Conservation (phyloP, 306 rosid genomes). For the Sindora glabra region DNA sequence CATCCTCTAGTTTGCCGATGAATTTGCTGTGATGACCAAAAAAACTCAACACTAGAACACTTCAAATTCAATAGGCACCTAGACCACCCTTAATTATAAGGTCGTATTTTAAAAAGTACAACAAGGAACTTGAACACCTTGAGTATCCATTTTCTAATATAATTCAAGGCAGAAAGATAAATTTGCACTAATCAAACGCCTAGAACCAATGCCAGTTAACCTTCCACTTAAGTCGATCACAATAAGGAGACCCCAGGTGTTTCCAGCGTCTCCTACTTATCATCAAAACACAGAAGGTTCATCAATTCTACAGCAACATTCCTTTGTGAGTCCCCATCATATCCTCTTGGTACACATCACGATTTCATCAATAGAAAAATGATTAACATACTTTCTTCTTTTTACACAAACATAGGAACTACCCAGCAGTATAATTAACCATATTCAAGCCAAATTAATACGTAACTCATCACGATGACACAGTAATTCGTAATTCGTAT, state of each 20-base stretch:
- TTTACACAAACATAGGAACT: not conserved
- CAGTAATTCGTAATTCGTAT: not conserved
- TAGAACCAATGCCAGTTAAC: not conserved
- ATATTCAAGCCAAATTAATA: too few relatives aligned
- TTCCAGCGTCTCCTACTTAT: not conserved
- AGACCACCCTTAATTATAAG: too few relatives aligned
- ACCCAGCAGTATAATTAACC: not conserved
- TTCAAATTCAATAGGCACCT: too few relatives aligned
- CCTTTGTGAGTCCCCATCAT: too few relatives aligned
- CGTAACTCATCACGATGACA: not conserved
- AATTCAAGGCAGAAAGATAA: not conserved
- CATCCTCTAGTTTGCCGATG: too few relatives aligned
- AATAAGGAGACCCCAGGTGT: not conserved
- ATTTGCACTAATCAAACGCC: not conserved
- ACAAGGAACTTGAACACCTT: not conserved
- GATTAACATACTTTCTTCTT: not conserved
- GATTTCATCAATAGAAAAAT: too few relatives aligned
- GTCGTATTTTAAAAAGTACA: not conserved
- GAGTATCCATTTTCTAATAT: not conserved
- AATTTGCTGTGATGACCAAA: too few relatives aligned
- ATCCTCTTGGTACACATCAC: too few relatives aligned
- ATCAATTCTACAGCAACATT: not conserved
- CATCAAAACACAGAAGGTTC: not conserved
- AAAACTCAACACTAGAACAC: too few relatives aligned
- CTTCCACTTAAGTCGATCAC: not conserved